Percentiles rank a stretch among this genome's conserved stretches.
Conservation (phyloP, 192 early-diverging fungal species). For the Cladochytrium replicatum region DNA sequence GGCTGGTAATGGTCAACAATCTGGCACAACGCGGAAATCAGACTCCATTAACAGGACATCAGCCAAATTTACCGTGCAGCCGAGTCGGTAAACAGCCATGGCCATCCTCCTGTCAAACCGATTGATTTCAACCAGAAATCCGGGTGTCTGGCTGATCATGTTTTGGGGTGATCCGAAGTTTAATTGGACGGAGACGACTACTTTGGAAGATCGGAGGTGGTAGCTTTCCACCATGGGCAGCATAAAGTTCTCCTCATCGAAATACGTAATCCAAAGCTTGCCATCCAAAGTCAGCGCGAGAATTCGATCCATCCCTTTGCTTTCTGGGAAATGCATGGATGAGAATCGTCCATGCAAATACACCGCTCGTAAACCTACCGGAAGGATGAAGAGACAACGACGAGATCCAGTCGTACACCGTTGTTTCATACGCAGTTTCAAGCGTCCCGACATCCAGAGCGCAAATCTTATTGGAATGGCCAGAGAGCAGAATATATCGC, state of each 20-base stretch:
- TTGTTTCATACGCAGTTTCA: constrained; percentile 7
- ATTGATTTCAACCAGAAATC: constrained; percentile 10
- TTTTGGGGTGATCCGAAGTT: background rate
- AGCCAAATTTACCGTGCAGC: background rate
- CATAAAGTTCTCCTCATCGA: constrained; percentile 5
- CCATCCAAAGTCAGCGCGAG: constrained; percentile 6
- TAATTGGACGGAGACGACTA: background rate
- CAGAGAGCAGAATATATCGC: constrained; percentile 20
- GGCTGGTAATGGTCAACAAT: constrained; percentile 5
- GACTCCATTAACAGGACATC: background rate
- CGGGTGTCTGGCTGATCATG: background rate
- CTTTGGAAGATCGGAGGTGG: background rate
- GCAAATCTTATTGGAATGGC: constrained; percentile 10
- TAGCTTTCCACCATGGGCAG: background rate
- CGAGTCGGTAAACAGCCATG: background rate
- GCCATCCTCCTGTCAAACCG: constrained; percentile 11
- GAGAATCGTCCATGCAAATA: background rate
- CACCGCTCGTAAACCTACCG: constrained; percentile 11
- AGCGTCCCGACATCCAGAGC: constrained; percentile 23
- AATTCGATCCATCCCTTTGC: constrained; percentile 17
- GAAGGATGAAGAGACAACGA: constrained; percentile 19
- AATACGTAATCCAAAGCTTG: constrained; percentile 1
- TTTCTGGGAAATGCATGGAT: constrained; percentile 2
- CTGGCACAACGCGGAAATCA: background rate
- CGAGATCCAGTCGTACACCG: constrained; percentile 13